Evolutionary conservation across 208 protist species (phyloP).

Genomic region (Leishmania martiniquensis): DNA sequence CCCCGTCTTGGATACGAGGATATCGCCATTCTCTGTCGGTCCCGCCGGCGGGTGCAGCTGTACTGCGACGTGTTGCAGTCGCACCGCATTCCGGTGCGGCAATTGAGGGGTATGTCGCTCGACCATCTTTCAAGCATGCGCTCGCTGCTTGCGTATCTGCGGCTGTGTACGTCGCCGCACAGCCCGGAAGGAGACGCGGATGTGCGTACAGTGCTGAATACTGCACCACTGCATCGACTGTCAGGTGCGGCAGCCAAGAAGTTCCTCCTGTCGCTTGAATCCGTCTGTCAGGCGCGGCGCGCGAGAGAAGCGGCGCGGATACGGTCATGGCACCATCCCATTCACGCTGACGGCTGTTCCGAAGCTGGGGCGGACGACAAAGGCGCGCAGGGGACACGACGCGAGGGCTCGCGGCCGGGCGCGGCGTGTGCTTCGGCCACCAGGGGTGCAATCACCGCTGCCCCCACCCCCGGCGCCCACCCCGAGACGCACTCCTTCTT

Average conservation of each 20-base stretch:
- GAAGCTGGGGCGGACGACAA: not conserved
- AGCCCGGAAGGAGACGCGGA: constrained; percentile 43
- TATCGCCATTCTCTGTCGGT: constrained; percentile 88
- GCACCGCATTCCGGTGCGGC: constrained; percentile 53
- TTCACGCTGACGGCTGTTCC: not conserved
- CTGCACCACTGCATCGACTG: constrained; percentile 45
- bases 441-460: not conserved
- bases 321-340: constrained; percentile 18
- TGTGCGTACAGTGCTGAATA: constrained; percentile 54
- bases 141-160: constrained; percentile 61
- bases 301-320: constrained; percentile 16
- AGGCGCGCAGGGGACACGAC: not conserved
- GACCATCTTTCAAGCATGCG: constrained; percentile 46
- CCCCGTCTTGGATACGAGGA: constrained; percentile 46
- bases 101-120: constrained; percentile 35
- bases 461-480: constrained; percentile 6
- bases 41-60: constrained; percentile 45
- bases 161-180: constrained; percentile 61
- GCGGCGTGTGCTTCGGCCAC: not conserved
- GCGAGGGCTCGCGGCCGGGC: not conserved
- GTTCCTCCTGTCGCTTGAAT: constrained; percentile 55
- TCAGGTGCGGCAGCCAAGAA: constrained; percentile 29
- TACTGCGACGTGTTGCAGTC: constrained; percentile 40
- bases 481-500: constrained; percentile 56
- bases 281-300: constrained; percentile 39